A percentile compares a stretch with the other conserved stretches of the same genome.
These are phyloP conservation scores for Brassica incana DNA, from an alignment of 345 rosid genomes.

Conservation along the genomic window DNA sequence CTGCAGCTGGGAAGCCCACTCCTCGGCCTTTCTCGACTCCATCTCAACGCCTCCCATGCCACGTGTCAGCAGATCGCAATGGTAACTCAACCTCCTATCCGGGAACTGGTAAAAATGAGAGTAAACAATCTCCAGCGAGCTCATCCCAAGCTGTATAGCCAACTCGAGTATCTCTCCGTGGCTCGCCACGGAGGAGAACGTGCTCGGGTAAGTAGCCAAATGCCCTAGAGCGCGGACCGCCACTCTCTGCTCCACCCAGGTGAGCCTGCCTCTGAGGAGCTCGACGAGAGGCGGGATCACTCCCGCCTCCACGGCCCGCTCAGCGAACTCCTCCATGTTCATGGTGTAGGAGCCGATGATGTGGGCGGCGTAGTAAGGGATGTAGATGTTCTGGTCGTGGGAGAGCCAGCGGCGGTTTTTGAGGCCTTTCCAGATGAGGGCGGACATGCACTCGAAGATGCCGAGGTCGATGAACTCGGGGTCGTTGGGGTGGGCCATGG, in stretches of 20 bases:
- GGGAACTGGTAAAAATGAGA: slow-evolving; percentile 88
- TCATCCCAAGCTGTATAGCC: slow-evolving; percentile 84
- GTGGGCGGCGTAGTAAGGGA: slow-evolving; percentile 98
- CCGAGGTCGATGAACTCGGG: slow-evolving; percentile 96
- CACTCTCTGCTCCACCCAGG: slow-evolving; percentile 99
- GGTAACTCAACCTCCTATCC: slow-evolving; percentile 83
- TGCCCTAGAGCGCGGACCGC: slow-evolving; percentile 97
- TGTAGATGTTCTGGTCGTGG: slow-evolving; percentile 95
- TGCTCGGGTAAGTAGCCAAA: slow-evolving; percentile 85
- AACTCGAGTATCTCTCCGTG: slow-evolving; percentile 91
- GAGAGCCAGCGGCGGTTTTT: slow-evolving; percentile 92
- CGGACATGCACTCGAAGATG: slow-evolving; percentile 94
- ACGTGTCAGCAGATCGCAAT: slow-evolving; percentile 94
- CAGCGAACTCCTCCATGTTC: slow-evolving; percentile 99
- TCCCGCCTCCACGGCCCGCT: slow-evolving; percentile 79
- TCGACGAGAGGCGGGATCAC: slow-evolving; percentile 88
- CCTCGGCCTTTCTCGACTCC: slow-evolving; percentile 99
- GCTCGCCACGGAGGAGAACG: slow-evolving; percentile 76
- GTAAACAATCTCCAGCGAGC: slow-evolving; percentile 95
- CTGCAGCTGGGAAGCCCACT: slow-evolving; percentile 98
- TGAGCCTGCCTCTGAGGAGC: slow-evolving; percentile 88
- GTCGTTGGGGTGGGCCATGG: slow-evolving; percentile 99
- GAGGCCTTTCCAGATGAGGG: slow-evolving; percentile 96
- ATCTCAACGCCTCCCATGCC: slow-evolving; percentile 99
- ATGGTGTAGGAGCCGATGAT: slow-evolving; percentile 97